Base-by-base conservation (phyloP, 306 rosid species). In the Parietaria judaica region DNA sequence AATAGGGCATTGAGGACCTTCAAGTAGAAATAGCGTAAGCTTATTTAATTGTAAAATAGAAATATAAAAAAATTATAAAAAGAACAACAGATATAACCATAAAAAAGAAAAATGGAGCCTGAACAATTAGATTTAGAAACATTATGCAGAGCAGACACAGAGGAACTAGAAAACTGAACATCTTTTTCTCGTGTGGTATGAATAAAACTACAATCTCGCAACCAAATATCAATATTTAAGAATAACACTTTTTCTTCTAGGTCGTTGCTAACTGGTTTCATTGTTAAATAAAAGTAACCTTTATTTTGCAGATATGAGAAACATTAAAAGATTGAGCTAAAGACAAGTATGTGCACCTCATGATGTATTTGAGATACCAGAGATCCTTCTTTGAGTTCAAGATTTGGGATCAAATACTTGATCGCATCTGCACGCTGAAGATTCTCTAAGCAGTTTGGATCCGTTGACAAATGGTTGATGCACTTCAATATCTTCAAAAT, bases 381-480 rank as follows among this genome's bases (percentile, higher is more conserved):
- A 67, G 84, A 75, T 59, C 99, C 99, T 81, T 94, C 99, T 74
- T 88, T 94, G 59, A 94, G 94, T 79, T 94, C 94, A 66, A 94
- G 95, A 78, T 88, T 94, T 37, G 99, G 99, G 65, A 94, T 94
- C 84, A 94, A 74, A 81, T 86, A 84, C 78, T 94, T 94, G 44
- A 94, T 94, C 64, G 99, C 99, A 59, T 94, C 97, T 43, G 97
- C 99, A 41, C 99, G 95, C 80, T 94, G 99, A 74, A 94, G 99
- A 78, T 84, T 88, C 76, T 94, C 99, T 71, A 94, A 78, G 90
- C 99, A 94, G 80, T 94, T 86, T 64, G 99, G 99, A 88, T 94
- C 99, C 56, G 97, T 94, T 66, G 97, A 94, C 66, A 94, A 77
- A 79, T 94, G 79, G 80, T 94, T 88, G 70, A 88, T 77, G 63